Evolutionary conservation across 1,139 yeast genomes (phyloP).

Genomic region (Yamadazyma oceani): DNA sequence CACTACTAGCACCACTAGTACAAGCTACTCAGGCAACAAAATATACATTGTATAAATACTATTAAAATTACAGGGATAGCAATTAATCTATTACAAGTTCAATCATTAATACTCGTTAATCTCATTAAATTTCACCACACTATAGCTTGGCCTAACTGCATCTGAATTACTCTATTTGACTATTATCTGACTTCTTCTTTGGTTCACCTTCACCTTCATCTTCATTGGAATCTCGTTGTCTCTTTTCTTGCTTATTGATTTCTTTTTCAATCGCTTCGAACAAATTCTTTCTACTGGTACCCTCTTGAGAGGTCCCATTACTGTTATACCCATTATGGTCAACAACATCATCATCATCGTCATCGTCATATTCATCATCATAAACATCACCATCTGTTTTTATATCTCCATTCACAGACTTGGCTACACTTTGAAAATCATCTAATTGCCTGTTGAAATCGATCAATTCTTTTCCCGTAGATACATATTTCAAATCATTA

Average conservation of each 20-base stretch:
- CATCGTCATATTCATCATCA: slow-evolving; percentile 9
- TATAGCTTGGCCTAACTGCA: background rate
- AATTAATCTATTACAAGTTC: slow-evolving; percentile 2
- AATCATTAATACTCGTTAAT: slow-evolving; percentile 2
- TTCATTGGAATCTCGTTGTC: slow-evolving; percentile 7
- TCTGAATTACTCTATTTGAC: too few relatives aligned
- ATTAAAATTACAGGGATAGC: background rate
- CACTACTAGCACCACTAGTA: too few relatives aligned
- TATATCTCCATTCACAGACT: slow-evolving; percentile 8
- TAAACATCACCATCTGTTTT: slow-evolving; percentile 17
- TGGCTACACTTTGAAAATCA: slow-evolving; percentile 3
- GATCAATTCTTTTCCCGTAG: slow-evolving; percentile 32
- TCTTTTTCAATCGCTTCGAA: slow-evolving; percentile 21
- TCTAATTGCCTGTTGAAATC: slow-evolving; percentile 13
- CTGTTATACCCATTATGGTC: slow-evolving; percentile 5
- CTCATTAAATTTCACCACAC: slow-evolving; percentile 1
- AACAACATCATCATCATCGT: slow-evolving; percentile 14
- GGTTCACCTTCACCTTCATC: slow-evolving; percentile 6
- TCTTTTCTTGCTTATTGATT: slow-evolving; percentile 11
- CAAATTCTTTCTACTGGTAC: slow-evolving; percentile 14
- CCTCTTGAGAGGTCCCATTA: slow-evolving; percentile 5
- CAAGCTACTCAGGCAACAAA: too few relatives aligned
- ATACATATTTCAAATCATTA: slow-evolving; percentile 27
- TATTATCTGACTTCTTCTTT: slow-evolving; percentile 3
- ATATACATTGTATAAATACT: background rate